A percentile compares a stretch with the other conserved stretches of the same genome.
Conservation (phyloP, 2,329 filamentous ascomycete species). For the Nothomitra cinnamomea region DNA sequence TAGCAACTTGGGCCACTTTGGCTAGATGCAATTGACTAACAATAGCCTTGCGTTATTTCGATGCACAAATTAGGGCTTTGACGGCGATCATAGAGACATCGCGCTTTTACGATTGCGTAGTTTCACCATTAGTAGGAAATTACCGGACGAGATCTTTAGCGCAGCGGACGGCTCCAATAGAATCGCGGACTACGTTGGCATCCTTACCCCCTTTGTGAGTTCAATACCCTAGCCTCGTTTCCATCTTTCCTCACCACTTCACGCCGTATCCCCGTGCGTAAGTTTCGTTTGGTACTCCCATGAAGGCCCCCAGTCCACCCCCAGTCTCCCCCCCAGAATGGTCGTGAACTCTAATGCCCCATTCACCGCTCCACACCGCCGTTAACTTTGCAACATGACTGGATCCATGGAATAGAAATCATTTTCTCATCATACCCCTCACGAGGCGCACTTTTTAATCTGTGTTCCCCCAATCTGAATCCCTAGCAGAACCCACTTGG, state of each 20-base stretch:
- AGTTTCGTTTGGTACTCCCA: not conserved
- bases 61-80: constrained; percentile 43
- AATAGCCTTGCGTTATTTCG: constrained; percentile 4
- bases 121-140: constrained; percentile 53
- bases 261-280: constrained; percentile 1
- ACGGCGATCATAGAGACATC: constrained; percentile 59
- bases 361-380: not conserved
- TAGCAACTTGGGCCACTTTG: not conserved
- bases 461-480: not conserved
- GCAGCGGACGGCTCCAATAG: constrained; percentile 44
- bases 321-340: not conserved
- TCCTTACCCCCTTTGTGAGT: constrained; percentile 69
- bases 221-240: constrained; percentile 7
- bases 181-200: constrained; percentile 45
- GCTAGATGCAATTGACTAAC: not conserved
- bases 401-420: not conserved
- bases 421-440: not conserved
- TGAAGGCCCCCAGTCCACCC: not conserved
- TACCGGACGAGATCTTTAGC: constrained; percentile 49
- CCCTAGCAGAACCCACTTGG: not conserved
- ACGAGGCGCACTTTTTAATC: not conserved
- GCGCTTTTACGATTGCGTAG: constrained; percentile 63
- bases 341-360: not conserved
- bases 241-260: constrained; percentile 2
- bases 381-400: not conserved